Evolutionary conservation across 179 eudicot species (phyloP).

Genomic region (Camellia oleifera): DNA sequence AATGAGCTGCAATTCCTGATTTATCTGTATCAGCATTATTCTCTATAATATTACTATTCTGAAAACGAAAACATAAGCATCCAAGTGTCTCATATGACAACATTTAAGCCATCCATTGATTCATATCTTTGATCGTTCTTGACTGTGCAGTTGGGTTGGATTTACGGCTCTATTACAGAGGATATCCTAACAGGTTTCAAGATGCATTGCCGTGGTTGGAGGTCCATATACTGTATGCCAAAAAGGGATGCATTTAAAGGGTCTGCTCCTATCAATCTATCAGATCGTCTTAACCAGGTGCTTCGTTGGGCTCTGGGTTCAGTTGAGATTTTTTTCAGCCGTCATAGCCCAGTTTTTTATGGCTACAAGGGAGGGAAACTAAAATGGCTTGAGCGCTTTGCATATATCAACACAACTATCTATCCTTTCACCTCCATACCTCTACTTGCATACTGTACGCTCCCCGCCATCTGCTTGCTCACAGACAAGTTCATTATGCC

Average conservation of each 20-base stretch:
- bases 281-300: constrained; percentile 86
- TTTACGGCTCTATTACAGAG: constrained; percentile 87
- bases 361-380: constrained; percentile 78
- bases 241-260: constrained; percentile 53
- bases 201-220: constrained; percentile 97
- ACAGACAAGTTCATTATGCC: constrained; percentile 94
- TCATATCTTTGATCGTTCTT: neutral
- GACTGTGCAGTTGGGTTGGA: constrained; percentile 80
- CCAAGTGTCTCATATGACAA: neutral
- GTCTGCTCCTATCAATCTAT: constrained; percentile 44
- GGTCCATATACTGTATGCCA: constrained; percentile 89
- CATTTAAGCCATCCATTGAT: neutral
- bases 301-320: constrained; percentile 96
- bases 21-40: neutral
- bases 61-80: neutral
- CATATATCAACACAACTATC: constrained; percentile 78
- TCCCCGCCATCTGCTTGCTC: constrained; percentile 86
- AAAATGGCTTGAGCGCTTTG: constrained; percentile 79
- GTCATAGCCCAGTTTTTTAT: constrained; percentile 75
- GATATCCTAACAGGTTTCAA: constrained; percentile 91
- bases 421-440: constrained; percentile 87
- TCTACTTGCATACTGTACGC: constrained; percentile 74
- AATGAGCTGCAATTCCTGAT: neutral
- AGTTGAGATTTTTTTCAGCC: constrained; percentile 85
- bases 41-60: neutral